phyloP scores from a whole-genome alignment of 192 early-diverging fungal genomes.

The Hyaloraphidium curvatum region DNA sequence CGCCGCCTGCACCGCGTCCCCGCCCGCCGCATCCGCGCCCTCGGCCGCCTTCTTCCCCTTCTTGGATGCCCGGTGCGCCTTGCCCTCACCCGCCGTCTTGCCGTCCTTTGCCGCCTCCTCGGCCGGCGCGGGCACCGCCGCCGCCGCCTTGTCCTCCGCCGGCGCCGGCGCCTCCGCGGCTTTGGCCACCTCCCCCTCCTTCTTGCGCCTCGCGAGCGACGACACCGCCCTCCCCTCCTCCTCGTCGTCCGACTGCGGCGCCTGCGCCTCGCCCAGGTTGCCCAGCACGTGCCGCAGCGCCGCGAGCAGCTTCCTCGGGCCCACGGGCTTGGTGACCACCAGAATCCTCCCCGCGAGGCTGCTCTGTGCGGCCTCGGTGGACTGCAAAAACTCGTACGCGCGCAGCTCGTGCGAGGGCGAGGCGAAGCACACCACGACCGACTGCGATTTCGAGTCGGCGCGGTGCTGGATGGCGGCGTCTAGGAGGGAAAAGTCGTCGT shows the following conservation, averaged over 20 bases:
- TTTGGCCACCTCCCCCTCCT: too few species aligned
- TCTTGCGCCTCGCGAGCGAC: too few species aligned
- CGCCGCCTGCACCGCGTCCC: constrained; percentile 20
- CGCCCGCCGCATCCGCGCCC: too few species aligned
- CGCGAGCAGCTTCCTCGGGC: constrained; percentile 31
- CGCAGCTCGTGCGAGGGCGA: constrained; percentile 28
- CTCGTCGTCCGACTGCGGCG: constrained; percentile 20
- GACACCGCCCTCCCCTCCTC: too few species aligned
- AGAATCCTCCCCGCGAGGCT: constrained; percentile 17
- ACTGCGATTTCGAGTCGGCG: constrained; percentile 17
- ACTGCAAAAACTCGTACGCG: constrained; percentile 24
- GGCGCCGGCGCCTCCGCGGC: not conserved
- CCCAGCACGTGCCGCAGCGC: constrained; percentile 33
- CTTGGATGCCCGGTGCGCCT: not conserved
- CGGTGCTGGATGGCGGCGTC: constrained; percentile 9
- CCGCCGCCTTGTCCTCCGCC: not conserved
- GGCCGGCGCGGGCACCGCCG: not conserved
- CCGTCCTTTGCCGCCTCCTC: not conserved
- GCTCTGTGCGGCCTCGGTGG: constrained; percentile 6
- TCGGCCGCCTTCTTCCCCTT: not conserved
- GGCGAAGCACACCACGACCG: constrained; percentile 35
- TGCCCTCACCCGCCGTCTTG: not conserved
- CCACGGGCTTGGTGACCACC: constrained; percentile 40
- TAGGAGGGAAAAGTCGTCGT: constrained; percentile 30
- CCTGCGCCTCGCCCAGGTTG: constrained; percentile 28